phyloP scores from a whole-genome alignment of 352 stramenopile species.

The Stephanocyclus meneghinianus region DNA sequence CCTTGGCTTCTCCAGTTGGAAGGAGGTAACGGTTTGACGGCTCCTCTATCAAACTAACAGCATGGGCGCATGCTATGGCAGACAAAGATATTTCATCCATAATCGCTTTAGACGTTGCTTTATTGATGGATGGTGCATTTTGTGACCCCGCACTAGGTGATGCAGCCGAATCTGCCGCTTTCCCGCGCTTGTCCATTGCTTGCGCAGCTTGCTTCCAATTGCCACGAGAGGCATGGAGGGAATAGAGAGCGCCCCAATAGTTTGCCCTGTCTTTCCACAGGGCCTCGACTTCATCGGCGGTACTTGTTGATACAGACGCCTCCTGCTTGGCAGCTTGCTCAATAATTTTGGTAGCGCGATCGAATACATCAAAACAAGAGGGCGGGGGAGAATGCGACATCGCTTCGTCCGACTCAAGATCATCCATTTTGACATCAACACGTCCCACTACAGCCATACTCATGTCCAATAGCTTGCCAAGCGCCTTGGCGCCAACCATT shows the following conservation, averaged over 20 bases:
- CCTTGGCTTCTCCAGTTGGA: constrained; percentile 8
- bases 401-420: background rate
- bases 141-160: constrained; percentile 13
- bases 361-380: constrained; percentile 65
- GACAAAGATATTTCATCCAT: constrained; percentile 44
- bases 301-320: constrained; percentile 26
- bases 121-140: constrained; percentile 11
- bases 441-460: constrained; percentile 47
- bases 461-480: constrained; percentile 65
- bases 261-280: constrained; percentile 43
- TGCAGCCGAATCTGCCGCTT: constrained; percentile 24
- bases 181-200: constrained; percentile 69
- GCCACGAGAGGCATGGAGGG: constrained; percentile 68
- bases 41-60: constrained; percentile 42
- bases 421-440: constrained; percentile 17
- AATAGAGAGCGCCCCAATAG: constrained; percentile 71
- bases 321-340: constrained; percentile 41
- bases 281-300: constrained; percentile 22
- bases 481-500: constrained; percentile 69
- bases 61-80: constrained; percentile 38
- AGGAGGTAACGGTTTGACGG: constrained; percentile 38
- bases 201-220: constrained; percentile 70
- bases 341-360: constrained; percentile 62
- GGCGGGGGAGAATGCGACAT: background rate
- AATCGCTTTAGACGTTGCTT: constrained; percentile 33